Conservation (phyloP, 805 yeast species). For the Lachancea fermentati region DNA sequence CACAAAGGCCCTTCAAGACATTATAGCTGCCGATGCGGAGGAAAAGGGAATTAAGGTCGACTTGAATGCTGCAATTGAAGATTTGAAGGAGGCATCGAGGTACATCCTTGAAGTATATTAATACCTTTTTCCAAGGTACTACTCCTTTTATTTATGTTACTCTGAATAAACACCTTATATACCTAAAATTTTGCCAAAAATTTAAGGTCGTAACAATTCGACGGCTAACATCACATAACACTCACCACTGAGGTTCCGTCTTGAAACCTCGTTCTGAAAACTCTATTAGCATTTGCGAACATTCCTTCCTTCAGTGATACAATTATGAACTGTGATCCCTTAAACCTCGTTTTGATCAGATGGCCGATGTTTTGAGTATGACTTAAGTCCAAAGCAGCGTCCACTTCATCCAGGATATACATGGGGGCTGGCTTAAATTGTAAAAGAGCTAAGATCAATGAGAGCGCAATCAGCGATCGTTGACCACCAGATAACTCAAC, state of each 20-base stretch:
- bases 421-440: conserved; percentile 98
- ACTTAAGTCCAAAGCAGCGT: conserved; percentile 94
- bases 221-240: conserved; percentile 43
- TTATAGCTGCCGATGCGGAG: conserved; percentile 65
- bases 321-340: conserved; percentile 93
- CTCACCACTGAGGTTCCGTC: conserved; percentile 94
- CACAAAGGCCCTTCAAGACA: conserved; percentile 81
- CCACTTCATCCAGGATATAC: conserved; percentile 96
- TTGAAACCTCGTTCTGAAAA: conserved; percentile 88
- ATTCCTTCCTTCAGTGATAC: conserved; percentile 96
- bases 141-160: background rate
- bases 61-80: conserved; percentile 77
- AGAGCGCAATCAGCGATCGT: conserved; percentile 86
- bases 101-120: conserved; percentile 91
- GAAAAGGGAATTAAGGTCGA: conserved; percentile 63
- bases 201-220: background rate
- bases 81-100: conserved; percentile 86
- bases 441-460: conserved; percentile 83
- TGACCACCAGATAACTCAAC: conserved; percentile 98
- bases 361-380: conserved; percentile 98
- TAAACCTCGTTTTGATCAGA: conserved; percentile 87
- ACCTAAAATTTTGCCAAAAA: conserved; percentile 1
- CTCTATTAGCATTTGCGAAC: conserved; percentile 95
- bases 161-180: background rate
- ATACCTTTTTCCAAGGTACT: background rate